Percentiles rank a stretch among this genome's conserved stretches.
These are phyloP conservation scores for Gracilaria domingensis DNA, from an alignment of 23 red algal genomes.

Conservation along the genomic window DNA sequence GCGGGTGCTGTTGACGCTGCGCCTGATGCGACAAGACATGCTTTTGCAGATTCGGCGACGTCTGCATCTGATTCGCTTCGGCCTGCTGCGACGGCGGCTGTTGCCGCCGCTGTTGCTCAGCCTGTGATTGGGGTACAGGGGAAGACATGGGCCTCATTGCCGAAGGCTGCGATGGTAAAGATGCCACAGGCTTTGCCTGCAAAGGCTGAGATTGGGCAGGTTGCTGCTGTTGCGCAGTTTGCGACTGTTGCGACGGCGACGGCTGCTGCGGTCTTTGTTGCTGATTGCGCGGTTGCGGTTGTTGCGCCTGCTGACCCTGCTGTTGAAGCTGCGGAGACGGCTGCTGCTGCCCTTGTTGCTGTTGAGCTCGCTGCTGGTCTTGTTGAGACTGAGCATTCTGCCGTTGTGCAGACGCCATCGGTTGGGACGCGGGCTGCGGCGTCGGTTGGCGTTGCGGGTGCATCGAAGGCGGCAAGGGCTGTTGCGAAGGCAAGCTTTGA, in stretches of 20 bases:
- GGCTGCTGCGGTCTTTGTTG: constrained; percentile 7
- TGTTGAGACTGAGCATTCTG: constrained; percentile 26
- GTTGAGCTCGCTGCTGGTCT: neutral
- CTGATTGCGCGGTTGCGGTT: neutral
- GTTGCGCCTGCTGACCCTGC: constrained; percentile 24
- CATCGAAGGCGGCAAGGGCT: constrained; percentile 20
- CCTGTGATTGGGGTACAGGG: neutral
- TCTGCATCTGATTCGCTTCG: neutral
- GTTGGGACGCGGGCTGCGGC: constrained; percentile 19
- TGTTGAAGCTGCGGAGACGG: constrained; percentile 15
- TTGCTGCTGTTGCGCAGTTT: constrained; percentile 6
- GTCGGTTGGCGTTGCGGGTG: constrained; percentile 27
- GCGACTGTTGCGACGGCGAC: constrained; percentile 14
- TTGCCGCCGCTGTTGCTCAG: constrained; percentile 4
- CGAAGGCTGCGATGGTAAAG: constrained; percentile 4
- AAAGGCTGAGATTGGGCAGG: neutral
- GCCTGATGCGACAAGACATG: neutral
- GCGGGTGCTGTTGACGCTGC: neutral
- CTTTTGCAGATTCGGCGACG: constrained; percentile 27
- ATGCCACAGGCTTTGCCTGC: neutral
- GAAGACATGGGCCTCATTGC: neutral
- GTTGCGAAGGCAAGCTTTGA: constrained; percentile 11
- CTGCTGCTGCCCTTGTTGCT: constrained; percentile 29
- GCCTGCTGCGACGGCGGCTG: neutral
- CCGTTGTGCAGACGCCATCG: neutral